A percentile compares a stretch with the other conserved stretches of the same genome.
phyloP scores from a whole-genome alignment of 2,329 filamentous ascomycete species.

The Lecanicillium sp. region DNA sequence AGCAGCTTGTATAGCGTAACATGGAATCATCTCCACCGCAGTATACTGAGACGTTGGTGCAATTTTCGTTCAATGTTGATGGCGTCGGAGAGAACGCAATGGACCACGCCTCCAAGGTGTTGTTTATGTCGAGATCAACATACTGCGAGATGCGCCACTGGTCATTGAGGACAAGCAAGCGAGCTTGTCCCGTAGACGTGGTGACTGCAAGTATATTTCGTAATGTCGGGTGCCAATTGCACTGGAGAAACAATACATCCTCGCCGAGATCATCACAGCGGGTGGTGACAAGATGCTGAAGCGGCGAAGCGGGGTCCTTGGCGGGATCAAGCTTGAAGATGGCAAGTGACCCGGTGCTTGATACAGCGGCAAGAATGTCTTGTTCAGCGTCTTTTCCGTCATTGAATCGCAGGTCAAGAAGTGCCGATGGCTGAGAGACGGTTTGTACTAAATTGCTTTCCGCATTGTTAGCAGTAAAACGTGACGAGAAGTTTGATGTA shows the following conservation, averaged over 20 bases:
- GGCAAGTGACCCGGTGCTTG: conserved; percentile 65
- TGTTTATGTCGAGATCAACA: conserved; percentile 34
- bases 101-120: conserved; percentile 67
- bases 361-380: conserved; percentile 63
- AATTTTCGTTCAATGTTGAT: conserved; percentile 8
- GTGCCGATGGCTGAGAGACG: conserved; percentile 57
- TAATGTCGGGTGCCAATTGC: conserved; percentile 60
- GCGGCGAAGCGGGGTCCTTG: conserved; percentile 19
- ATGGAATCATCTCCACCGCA: conserved; percentile 71
- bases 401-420: conserved; percentile 82
- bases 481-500: too few species aligned
- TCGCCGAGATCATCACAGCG: conserved; percentile 43
- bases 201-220: conserved; percentile 57
- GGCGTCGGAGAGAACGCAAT: conserved; percentile 47
- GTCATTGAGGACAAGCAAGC: conserved; percentile 41
- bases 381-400: conserved; percentile 31
- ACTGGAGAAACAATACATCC: conserved; percentile 60
- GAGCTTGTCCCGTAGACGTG: conserved; percentile 59
- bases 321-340: conserved; percentile 50
- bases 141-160: conserved; percentile 29
- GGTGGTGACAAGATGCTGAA: conserved; percentile 36
- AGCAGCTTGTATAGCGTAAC: conserved; percentile 40
- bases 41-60: conserved; percentile 38
- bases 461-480: too few species aligned
- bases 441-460: conserved; percentile 50